Evolutionary conservation across 2,329 filamentous ascomycete species (phyloP).

Genomic region (Colletotrichum chrysophilum): DNA sequence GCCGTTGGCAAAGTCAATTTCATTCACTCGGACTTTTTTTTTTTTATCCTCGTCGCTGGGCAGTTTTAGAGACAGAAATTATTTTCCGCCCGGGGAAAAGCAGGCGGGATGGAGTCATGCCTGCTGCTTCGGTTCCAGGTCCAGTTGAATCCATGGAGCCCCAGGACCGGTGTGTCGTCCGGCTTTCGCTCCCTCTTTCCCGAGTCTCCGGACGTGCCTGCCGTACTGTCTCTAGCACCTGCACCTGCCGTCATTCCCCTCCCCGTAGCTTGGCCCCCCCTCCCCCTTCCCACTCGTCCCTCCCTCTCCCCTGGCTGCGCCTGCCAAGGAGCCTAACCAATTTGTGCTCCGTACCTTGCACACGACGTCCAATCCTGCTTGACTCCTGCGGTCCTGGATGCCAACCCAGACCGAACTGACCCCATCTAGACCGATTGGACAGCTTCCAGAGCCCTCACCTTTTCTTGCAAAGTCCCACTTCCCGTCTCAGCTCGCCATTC

Average conservation of each 20-base stretch:
- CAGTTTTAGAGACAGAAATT: background rate
- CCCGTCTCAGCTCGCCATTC: slow-evolving; percentile 12
- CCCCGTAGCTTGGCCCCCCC: background rate
- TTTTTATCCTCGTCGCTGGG: background rate
- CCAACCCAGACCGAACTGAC: background rate
- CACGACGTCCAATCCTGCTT: background rate
- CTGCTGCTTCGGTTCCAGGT: background rate
- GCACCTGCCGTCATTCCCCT: background rate
- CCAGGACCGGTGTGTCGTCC: background rate
- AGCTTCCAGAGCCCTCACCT: background rate
- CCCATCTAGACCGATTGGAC: slow-evolving; percentile 6
- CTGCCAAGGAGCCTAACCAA: background rate
- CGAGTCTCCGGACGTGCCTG: slow-evolving; percentile 3
- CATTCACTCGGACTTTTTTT: background rate
- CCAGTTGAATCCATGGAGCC: background rate
- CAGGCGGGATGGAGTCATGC: background rate
- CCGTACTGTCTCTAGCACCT: slow-evolving; percentile 1
- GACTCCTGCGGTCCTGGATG: background rate
- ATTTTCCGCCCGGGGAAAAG: background rate
- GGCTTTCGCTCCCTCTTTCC: slow-evolving; percentile 5
- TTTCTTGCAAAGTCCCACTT: slow-evolving; percentile 5
- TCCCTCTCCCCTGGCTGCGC: background rate
- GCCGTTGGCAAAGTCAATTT: background rate
- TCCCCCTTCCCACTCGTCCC: background rate
- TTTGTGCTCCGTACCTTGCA: slow-evolving; percentile 13